phyloP scores from a whole-genome alignment of 1,284 basidiomycete species.

The Leucoagaricus sp. region DNA sequence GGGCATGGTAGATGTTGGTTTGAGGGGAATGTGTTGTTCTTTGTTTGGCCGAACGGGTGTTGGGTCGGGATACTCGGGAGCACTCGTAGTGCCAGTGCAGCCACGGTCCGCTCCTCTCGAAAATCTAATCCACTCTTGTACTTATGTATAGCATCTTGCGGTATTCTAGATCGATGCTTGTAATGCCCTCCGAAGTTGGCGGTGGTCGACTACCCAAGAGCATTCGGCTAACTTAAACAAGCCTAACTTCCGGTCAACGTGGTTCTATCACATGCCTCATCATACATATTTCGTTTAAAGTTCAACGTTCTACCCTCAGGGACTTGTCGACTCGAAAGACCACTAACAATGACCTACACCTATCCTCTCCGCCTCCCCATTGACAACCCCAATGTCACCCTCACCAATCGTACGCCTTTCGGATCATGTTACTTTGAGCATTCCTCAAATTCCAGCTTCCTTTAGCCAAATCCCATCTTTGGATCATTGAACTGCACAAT shows the following conservation, averaged over 20 bases:
- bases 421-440: neutral
- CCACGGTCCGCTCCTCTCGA: no score
- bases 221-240: neutral
- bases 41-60: constrained; percentile 23
- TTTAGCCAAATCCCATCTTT: constrained; percentile 59
- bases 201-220: neutral
- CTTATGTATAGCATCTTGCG: no score
- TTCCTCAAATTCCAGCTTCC: neutral
- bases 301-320: neutral
- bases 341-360: neutral
- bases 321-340: neutral
- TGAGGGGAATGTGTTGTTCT: constrained; percentile 22
- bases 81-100: neutral
- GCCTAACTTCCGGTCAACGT: no score
- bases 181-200: neutral
- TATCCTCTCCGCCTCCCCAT: constrained; percentile 9
- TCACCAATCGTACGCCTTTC: constrained; percentile 59
- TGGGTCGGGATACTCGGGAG: constrained; percentile 5
- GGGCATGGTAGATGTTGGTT: constrained; percentile 33
- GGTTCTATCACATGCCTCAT: constrained; percentile 3
- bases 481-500: constrained; percentile 80
- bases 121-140: no score
- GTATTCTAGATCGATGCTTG: no score
- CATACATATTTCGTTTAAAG: neutral
- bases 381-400: constrained; percentile 51